phyloP scores from a whole-genome alignment of 148 eudicot genomes.

The Fallopia convolvulus region DNA sequence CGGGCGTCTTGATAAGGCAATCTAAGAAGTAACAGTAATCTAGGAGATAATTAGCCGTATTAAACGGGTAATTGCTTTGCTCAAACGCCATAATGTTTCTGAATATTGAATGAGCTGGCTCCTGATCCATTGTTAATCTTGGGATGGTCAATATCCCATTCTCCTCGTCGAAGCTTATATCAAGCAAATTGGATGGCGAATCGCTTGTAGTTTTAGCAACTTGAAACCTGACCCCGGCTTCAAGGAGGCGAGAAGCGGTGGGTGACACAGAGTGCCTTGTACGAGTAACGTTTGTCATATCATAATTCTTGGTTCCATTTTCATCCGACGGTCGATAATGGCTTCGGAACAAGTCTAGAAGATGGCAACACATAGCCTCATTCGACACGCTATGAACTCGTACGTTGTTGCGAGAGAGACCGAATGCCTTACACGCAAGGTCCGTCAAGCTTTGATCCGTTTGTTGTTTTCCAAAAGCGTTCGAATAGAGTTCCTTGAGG shows the following conservation, averaged over 20 bases:
- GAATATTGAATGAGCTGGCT: not conserved
- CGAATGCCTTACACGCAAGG: not conserved
- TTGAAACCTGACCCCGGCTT: not conserved
- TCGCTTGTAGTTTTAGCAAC: not conserved
- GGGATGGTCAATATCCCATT: not conserved
- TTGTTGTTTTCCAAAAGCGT: not conserved
- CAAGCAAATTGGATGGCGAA: not conserved
- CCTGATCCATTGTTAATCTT: not conserved
- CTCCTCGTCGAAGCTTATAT: not conserved
- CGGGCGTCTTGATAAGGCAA: not conserved
- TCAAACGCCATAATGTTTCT: not conserved
- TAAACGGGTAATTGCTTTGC: not conserved
- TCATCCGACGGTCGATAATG: not conserved
- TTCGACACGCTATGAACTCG: not conserved
- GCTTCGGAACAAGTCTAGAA: conserved; percentile 1
- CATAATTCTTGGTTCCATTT: not conserved
- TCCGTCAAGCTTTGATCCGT: not conserved
- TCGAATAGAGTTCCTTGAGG: not conserved
- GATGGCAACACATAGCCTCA: not conserved
- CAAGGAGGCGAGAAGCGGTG: not conserved
- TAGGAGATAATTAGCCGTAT: not conserved
- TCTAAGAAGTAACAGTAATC: not conserved
- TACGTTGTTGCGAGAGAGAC: not conserved
- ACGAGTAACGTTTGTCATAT: not conserved
- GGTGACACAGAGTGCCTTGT: not conserved